Conservation (phyloP, 73 alveolate genomes). For the Paramecium sexaurelia region DNA sequence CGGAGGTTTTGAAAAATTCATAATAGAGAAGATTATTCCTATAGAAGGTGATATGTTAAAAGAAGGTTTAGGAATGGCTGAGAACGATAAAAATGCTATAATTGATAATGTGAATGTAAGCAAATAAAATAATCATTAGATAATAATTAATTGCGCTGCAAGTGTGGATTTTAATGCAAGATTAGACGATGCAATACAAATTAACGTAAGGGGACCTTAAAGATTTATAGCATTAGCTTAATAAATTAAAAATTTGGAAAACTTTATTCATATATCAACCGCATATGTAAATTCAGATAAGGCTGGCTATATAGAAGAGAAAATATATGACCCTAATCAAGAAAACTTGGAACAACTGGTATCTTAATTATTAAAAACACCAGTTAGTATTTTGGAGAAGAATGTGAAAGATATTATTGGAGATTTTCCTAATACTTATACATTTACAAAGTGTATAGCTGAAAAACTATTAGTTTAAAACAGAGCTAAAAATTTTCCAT, state of each 20-base stretch:
- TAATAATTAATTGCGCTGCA: constrained; percentile 84
- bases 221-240: constrained; percentile 76
- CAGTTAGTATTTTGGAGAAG: constrained; percentile 72
- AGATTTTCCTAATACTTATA: constrained; percentile 90
- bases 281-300: constrained; percentile 78
- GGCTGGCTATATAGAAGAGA: constrained; percentile 86
- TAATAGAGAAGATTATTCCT: constrained; percentile 72
- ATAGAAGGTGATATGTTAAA: constrained; percentile 72
- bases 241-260: constrained; percentile 64
- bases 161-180: constrained; percentile 80
- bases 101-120: constrained; percentile 67
- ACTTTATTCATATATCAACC: constrained; percentile 80
- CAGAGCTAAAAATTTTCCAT: constrained; percentile 72
- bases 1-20: constrained; percentile 65
- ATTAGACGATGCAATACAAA: constrained; percentile 78
- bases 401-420: constrained; percentile 74
- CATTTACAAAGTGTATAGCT: constrained; percentile 86
- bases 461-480: constrained; percentile 76
- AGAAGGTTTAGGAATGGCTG: constrained; percentile 73
- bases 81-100: constrained; percentile 56
- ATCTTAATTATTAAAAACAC: constrained; percentile 65
- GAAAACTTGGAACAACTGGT: constrained; percentile 66
- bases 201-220: constrained; percentile 83
- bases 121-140: neutral
- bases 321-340: constrained; percentile 77